Base-by-base conservation (phyloP, 331 rosid genomes). In the Erythrophleum ivorense region DNA sequence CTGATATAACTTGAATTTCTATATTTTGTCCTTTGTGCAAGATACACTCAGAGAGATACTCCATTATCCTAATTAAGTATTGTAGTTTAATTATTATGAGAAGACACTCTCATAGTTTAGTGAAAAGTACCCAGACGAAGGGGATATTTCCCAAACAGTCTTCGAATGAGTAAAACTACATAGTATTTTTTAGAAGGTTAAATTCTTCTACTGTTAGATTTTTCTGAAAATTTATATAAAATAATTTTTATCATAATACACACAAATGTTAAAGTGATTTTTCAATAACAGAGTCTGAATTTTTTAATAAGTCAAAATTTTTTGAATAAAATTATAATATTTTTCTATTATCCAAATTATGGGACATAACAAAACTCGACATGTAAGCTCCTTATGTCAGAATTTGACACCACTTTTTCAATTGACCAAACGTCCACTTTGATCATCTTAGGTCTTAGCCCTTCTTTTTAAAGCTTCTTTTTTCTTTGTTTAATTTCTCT, bases 381-480 rank as follows among this genome's bases (percentile, higher is more conserved):
- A 43, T 43, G 62, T 55, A 55, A 55, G 7, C 59, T 4, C 14
- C 19, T 5, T 2, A 3, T 67, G 74, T 43, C 36, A 68, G 74
- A 12, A 9, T 68, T 68, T 3, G 54, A 19, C 29, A 10, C 24
- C 40, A 40, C 60, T 3, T 76, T 76, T 76, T 9, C 24, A 15
- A n/a, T 62, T 60, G 80, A 76, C 80, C 24, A 76, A 62, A 46
- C 36, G 49, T 60, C 80, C 41, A 58, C 52, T 53, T 50, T 7
- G 29, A 53, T 5, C 65, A 18, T 41, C 15, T 58, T 49, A 34
- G 64, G 18, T 41, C 15, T 58, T 49, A 34, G 64, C 33, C 64
- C 63, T 52, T 15, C 4, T 50, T 36, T 58, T 54, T 7, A 8
- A 16, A 36, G 24, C 15, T 41, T 13, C 21, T 18, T 18, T 38